Evolutionary conservation across 371 early-diverging fungal genomes (phyloP).

Genomic region (Mortierella sp.): DNA sequence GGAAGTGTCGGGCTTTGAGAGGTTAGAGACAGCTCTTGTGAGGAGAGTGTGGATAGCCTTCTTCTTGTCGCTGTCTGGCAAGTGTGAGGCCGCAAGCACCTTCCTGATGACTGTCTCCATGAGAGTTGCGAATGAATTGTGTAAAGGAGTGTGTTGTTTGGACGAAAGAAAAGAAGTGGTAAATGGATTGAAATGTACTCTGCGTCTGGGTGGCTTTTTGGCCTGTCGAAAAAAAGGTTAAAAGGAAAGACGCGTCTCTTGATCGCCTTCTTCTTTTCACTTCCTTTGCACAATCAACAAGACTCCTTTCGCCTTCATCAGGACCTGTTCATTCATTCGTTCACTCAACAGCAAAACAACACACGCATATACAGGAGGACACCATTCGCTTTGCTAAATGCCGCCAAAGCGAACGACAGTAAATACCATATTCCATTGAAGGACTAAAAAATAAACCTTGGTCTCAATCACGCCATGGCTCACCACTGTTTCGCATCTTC

Average conservation of each 20-base stretch:
- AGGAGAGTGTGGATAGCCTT: constrained; percentile 26
- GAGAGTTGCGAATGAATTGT: background rate
- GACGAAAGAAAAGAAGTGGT: background rate
- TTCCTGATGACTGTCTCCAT: constrained; percentile 52
- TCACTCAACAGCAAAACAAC: background rate
- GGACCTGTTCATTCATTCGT: background rate
- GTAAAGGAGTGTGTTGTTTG: background rate
- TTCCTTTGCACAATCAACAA: background rate
- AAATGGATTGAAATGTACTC: background rate
- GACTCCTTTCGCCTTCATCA: background rate
- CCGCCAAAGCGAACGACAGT: constrained; percentile 47
- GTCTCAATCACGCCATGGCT: no score
- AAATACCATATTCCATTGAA: background rate
- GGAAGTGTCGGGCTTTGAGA: constrained; percentile 26
- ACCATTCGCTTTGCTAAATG: constrained; percentile 18
- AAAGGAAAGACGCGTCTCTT: background rate
- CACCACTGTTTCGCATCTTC: background rate
- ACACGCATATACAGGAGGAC: background rate
- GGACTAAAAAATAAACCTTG: no score
- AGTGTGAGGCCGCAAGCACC: constrained; percentile 26
- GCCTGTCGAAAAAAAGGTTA: background rate
- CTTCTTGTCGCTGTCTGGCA: constrained; percentile 31
- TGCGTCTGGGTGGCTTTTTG: background rate
- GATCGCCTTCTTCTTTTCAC: background rate
- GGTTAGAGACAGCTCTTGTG: background rate